Evolutionary conservation across 2,329 filamentous ascomycete species (phyloP).

Genomic region (Colletotrichum karsti): DNA sequence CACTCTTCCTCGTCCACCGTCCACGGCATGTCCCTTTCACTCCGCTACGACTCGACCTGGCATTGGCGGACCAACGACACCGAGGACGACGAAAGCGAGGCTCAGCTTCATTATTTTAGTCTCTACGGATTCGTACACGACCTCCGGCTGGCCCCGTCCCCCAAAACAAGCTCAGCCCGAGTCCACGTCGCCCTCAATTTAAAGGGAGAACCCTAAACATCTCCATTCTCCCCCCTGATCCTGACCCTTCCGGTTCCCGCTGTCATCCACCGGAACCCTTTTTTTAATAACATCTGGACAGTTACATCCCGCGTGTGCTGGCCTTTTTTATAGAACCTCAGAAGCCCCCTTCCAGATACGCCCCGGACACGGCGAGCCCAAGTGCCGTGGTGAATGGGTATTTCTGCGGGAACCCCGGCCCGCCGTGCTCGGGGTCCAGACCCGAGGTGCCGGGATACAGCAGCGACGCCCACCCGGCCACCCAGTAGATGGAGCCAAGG

Average conservation of each 20-base stretch:
- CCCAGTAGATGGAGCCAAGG: conserved; percentile 50
- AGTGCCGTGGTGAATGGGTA: conserved; percentile 18
- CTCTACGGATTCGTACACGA: background rate
- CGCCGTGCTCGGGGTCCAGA: conserved; percentile 52
- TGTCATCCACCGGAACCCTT: background rate
- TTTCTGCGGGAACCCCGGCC: conserved; percentile 50
- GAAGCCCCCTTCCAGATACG: conserved; percentile 18
- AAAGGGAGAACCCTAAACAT: background rate
- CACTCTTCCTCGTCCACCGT: background rate
- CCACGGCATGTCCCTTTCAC: background rate
- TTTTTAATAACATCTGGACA: background rate
- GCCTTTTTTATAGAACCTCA: background rate
- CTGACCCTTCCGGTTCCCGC: background rate
- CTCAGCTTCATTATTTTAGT: background rate
- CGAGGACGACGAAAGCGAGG: background rate
- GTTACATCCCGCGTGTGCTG: background rate
- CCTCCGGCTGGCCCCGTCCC: background rate
- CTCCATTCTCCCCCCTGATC: background rate
- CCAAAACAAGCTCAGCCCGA: background rate
- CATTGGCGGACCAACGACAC: background rate
- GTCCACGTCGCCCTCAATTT: conserved; percentile 18
- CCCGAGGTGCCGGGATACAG: conserved; percentile 48
- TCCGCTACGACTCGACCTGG: background rate
- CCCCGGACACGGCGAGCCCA: conserved; percentile 13
- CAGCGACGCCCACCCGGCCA: conserved; percentile 45